Conservation (phyloP, 2,329 filamentous ascomycete species). For the Thelonectria discophora region DNA sequence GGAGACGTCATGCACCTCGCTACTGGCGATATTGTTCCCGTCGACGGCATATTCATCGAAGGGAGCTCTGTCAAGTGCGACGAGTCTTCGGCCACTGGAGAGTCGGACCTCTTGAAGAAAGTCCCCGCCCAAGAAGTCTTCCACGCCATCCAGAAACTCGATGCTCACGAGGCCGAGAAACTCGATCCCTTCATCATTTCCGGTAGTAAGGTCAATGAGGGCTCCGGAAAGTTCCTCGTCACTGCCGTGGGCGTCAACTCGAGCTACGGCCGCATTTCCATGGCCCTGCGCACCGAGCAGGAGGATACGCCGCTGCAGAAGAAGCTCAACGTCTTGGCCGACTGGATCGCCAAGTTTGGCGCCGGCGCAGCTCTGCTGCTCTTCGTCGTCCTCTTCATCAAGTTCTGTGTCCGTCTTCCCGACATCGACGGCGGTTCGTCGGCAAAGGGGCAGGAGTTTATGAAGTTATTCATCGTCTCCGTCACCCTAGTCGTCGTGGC, state of each 20-base stretch:
- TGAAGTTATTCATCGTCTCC: constrained; percentile 71
- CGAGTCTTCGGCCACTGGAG: constrained; percentile 77
- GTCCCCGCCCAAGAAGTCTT: constrained; percentile 67
- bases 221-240: constrained; percentile 62
- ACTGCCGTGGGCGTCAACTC: constrained; percentile 66
- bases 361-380: constrained; percentile 75
- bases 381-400: constrained; percentile 81
- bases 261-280: constrained; percentile 63
- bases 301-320: constrained; percentile 64
- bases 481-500: constrained; percentile 74
- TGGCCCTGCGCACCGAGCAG: constrained; percentile 61
- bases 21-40: constrained; percentile 75
- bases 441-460: constrained; percentile 66
- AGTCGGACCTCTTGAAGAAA: constrained; percentile 78
- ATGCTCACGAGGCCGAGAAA: constrained; percentile 51
- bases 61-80: constrained; percentile 67
- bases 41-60: constrained; percentile 74
- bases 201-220: constrained; percentile 63
- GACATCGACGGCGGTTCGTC: constrained; percentile 57
- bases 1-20: constrained; percentile 76
- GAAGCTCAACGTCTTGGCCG: constrained; percentile 54
- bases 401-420: constrained; percentile 73
- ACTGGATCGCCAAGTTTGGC: constrained; percentile 53
- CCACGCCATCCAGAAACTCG: constrained; percentile 58
- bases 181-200: constrained; percentile 73